Evolutionary conservation across 2,329 filamentous ascomycete species (phyloP).

Genomic region (Apiospora rasikravindrae): DNA sequence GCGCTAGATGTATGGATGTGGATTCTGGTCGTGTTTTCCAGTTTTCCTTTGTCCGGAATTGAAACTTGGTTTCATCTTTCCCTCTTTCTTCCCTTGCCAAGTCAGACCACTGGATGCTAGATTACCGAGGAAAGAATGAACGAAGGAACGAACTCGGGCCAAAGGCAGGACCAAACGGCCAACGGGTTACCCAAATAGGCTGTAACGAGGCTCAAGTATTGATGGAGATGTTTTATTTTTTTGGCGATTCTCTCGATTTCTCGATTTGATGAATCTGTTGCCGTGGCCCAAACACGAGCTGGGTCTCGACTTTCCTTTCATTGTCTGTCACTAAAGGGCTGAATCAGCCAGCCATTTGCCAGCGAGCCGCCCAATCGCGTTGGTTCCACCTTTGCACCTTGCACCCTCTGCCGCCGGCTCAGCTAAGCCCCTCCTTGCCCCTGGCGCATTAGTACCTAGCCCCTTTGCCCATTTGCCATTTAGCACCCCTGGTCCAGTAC

Average conservation of each 20-base stretch:
- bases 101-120: background rate
- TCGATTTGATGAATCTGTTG: background rate
- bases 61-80: constrained; percentile 10
- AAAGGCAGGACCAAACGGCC: background rate
- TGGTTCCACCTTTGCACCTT: background rate
- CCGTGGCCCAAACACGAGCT: too few species aligned
- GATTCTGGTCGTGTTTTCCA: background rate
- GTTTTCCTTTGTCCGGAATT: background rate
- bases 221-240: background rate
- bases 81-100: background rate
- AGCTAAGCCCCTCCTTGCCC: too few species aligned
- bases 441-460: background rate
- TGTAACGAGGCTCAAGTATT: background rate
- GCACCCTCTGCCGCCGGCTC: too few species aligned
- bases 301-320: background rate
- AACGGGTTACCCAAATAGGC: background rate
- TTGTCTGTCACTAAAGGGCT: background rate
- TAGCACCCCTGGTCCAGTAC: too few species aligned
- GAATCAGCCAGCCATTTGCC: background rate
- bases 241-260: background rate
- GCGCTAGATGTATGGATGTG: background rate
- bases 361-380: background rate
- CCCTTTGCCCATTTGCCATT: too few species aligned
- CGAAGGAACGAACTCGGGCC: background rate
- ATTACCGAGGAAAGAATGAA: background rate